phyloP scores from a whole-genome alignment of 495 filamentous ascomycete species.

The Trichoderma asperelloides region DNA sequence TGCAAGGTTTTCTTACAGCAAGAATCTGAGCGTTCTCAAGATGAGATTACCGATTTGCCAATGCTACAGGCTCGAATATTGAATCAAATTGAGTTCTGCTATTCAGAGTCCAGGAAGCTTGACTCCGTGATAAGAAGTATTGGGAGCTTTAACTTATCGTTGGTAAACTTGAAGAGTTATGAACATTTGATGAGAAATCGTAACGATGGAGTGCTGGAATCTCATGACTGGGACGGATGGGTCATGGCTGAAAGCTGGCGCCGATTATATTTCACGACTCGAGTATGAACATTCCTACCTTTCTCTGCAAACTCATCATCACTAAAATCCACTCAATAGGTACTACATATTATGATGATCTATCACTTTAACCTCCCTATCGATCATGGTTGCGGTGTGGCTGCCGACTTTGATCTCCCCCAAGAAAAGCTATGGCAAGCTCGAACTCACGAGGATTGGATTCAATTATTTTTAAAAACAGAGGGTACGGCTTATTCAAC shows the following conservation, averaged over 20 bases:
- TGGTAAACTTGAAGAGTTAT: neutral
- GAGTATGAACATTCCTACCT: neutral
- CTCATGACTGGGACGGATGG: neutral
- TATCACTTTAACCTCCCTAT: neutral
- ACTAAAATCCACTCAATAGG: neutral
- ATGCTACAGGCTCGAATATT: neutral
- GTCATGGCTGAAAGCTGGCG: neutral
- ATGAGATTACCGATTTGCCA: neutral
- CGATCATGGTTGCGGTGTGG: neutral
- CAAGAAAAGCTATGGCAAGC: neutral
- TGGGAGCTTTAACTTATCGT: neutral
- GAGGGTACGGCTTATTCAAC: neutral
- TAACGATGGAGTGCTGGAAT: neutral
- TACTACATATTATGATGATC: neutral
- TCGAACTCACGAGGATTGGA: neutral
- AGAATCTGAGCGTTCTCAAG: neutral
- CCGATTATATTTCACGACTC: neutral
- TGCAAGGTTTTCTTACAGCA: neutral
- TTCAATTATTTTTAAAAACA: neutral
- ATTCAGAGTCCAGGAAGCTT: neutral
- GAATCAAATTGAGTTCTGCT: neutral
- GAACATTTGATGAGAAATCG: neutral
- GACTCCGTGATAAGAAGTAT: neutral
- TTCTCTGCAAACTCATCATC: neutral
- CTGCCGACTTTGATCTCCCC: neutral